A percentile compares a stretch with the other conserved stretches of the same genome.
phyloP scores from a whole-genome alignment of 2,329 filamentous ascomycete genomes.

The Emericellopsis cladophorae region DNA sequence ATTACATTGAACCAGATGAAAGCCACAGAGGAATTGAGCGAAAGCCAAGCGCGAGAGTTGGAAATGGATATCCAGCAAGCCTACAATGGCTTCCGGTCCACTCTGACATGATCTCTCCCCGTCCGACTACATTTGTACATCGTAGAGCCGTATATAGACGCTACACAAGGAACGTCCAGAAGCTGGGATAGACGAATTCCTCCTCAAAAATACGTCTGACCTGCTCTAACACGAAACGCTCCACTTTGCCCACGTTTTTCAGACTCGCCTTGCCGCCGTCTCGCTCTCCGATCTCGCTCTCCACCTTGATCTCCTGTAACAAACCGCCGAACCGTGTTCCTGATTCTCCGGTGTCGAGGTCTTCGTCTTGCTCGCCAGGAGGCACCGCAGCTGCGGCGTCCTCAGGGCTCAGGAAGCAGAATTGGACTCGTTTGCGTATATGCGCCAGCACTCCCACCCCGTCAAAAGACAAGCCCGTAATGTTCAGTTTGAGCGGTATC shows the following conservation, averaged over 20 bases:
- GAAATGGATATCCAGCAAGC: constrained; percentile 90
- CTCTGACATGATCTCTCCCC: constrained; percentile 36
- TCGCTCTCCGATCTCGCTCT: constrained; percentile 92
- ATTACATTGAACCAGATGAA: constrained; percentile 98
- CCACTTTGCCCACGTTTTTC: constrained; percentile 98
- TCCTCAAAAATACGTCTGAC: constrained; percentile 96
- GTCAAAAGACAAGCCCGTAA: constrained; percentile 90
- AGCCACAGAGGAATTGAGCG: constrained; percentile 77
- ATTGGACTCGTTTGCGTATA: constrained; percentile 79
- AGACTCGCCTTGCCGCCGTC: constrained; percentile 87
- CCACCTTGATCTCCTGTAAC: constrained; percentile 85
- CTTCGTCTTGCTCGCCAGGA: constrained; percentile 24
- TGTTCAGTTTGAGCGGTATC: constrained; percentile 86
- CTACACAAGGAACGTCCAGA: constrained; percentile 91
- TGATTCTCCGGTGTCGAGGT: constrained; percentile 4
- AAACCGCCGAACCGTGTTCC: constrained; percentile 50
- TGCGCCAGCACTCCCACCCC: constrained; percentile 86
- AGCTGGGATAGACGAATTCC: constrained; percentile 96
- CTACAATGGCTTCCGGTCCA: constrained; percentile 86
- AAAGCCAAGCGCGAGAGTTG: constrained; percentile 78
- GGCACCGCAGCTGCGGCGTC: constrained; percentile 68
- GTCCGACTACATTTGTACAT: too few species aligned
- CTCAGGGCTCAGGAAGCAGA: constrained; percentile 88
- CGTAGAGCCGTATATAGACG: not conserved
- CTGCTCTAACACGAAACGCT: constrained; percentile 93